Evolutionary conservation across 306 rosid species (phyloP), one percentile per base, ranked within the genome.

Genomic region (Abrus pulchellus): DNA sequence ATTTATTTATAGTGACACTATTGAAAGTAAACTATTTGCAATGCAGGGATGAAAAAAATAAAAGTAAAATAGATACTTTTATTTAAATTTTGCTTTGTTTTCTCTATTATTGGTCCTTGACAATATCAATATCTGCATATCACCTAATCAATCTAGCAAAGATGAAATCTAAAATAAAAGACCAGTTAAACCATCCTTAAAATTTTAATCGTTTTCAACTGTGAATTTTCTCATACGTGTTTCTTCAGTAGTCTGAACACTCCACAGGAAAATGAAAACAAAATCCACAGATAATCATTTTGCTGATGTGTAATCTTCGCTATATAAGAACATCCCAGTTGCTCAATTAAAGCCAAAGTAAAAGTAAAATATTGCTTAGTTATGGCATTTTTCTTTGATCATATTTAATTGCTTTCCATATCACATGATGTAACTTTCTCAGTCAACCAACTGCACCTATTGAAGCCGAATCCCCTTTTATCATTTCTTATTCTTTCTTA

Each of bases 391-490:
- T 79, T 20, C 20, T 20, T 40, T 60, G 47, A 50, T 1, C 1
- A 14, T 3, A 29, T 56, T 70, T 45, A 72, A 68, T 80, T 57
- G 64, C 69, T 73, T 80, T 77, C 83, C 86, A 85, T 84, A 79
- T 89, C 88, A 84, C 54, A 82, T 79, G 85, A 44, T 87, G 94
- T 85, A 68, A 87, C 92, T 92, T 87, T 90, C 92, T n/a, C 30
- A 52, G 83, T 64, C 68, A 80, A 85, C 84, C 76, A 81, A 59
- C 79, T 80, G 72, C 85, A 79, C 90, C 87, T 56, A 71, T 52
- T 30, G 8, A 73, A 38, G 66, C 83, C 70, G 61, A 74, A 40
- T 32, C 3, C 52, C 5, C 55, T 40, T 68, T 69, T 74, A 33
- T 8, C 54, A 68, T 70, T 57, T 71, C 29, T 43, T 57, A 14